Percentiles rank a stretch among this genome's conserved stretches.
Evolutionary conservation across 768 basidiomycete species (phyloP).

Genomic region (Lactifluus echinatus): DNA sequence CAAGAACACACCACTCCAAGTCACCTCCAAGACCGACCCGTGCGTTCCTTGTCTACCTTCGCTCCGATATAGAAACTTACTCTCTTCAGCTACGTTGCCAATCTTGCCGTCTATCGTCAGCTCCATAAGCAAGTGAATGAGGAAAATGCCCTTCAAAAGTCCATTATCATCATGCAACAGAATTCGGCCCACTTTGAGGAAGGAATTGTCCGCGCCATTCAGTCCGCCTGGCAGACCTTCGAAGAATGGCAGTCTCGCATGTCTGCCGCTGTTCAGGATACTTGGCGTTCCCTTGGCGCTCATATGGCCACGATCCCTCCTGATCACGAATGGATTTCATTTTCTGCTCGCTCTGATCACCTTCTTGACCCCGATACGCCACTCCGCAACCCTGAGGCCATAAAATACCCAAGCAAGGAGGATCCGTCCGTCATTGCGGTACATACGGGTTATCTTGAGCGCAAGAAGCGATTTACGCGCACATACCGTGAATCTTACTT

Average conservation of each 20-base stretch:
- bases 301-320: conserved; percentile 75
- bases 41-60: conserved; percentile 39
- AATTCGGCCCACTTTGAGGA: conserved; percentile 96
- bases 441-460: conserved; percentile 84
- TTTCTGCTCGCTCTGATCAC: conserved; percentile 88
- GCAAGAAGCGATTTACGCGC: conserved; percentile 93
- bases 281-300: conserved; percentile 59
- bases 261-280: conserved; percentile 60
- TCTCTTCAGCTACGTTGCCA: conserved; percentile 50
- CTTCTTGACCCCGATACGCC: conserved; percentile 96
- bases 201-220: conserved; percentile 88
- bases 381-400: conserved; percentile 63
- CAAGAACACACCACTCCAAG: conserved; percentile 89
- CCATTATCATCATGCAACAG: conserved; percentile 96
- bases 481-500: conserved; percentile 80
- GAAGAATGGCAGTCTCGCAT: conserved; percentile 91
- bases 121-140: conserved; percentile 90
- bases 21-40: conserved; percentile 76
- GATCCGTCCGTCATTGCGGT: conserved; percentile 80
- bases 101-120: conserved; percentile 66
- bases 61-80: neutral
- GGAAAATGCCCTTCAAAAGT: conserved; percentile 96
- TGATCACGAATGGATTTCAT: conserved; percentile 92
- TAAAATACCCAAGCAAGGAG: conserved; percentile 85
- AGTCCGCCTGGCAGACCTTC: conserved; percentile 96